Evolutionary conservation across 306 rosid genomes (phyloP).

Genomic region (Urtica urens): DNA sequence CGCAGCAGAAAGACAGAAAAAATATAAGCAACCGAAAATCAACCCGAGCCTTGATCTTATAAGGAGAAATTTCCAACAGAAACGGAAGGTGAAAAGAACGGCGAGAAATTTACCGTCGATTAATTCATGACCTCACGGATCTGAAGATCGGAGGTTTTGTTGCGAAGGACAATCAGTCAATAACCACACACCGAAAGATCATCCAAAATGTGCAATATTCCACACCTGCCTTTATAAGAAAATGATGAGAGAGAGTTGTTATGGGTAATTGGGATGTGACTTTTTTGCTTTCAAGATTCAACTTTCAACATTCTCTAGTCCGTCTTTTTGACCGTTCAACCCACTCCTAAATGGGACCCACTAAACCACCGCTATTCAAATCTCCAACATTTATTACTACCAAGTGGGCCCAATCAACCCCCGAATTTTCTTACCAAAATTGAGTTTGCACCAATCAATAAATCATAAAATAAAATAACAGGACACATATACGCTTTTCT

Average conservation of each 20-base stretch:
- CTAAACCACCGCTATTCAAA: background rate
- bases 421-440: background rate
- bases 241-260: background rate
- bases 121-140: no score
- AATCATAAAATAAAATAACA: no score
- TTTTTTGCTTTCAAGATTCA: slow-evolving; percentile 5
- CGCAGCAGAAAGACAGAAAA: slow-evolving; percentile 4
- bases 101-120: slow-evolving; percentile 4
- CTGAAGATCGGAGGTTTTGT: background rate
- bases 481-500: no score
- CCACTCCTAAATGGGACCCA: background rate
- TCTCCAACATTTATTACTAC: background rate
- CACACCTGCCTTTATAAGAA: background rate
- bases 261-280: background rate
- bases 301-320: slow-evolving; percentile 25
- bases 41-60: background rate
- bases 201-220: background rate
- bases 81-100: background rate
- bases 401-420: background rate
- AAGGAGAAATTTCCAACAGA: background rate
- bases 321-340: slow-evolving; percentile 58
- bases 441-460: no score
- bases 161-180: slow-evolving; percentile 7
- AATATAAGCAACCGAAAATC: background rate
- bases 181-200: slow-evolving; percentile 4